phyloP scores from a whole-genome alignment of 306 rosid genomes.

The Lotus japonicus region DNA sequence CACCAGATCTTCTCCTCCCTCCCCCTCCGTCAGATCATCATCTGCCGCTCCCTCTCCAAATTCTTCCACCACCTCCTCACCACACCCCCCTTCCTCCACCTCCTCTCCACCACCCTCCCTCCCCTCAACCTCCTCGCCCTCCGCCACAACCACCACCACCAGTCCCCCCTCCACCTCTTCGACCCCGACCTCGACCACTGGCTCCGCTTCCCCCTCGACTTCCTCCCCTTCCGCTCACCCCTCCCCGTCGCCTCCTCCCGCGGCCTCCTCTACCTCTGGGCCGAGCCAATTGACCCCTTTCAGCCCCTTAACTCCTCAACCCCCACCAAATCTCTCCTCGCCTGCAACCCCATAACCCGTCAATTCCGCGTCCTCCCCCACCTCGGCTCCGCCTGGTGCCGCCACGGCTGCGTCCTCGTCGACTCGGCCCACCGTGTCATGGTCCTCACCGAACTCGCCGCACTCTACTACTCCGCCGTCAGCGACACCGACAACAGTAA shows the following conservation, averaged over 20 bases:
- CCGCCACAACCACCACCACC: conserved; percentile 43
- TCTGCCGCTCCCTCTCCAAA: conserved; percentile 74
- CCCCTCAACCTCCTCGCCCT: conserved; percentile 67
- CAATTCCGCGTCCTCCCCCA: conserved; percentile 64
- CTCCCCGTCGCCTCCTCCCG: conserved; percentile 84
- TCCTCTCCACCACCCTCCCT: conserved; percentile 41
- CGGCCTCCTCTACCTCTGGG: conserved; percentile 89
- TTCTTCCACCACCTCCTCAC: conserved; percentile 57
- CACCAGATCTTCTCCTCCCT: conserved; percentile 72
- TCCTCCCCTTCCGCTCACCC: conserved; percentile 67
- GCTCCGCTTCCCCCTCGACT: conserved; percentile 62
- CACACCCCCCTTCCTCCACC: conserved; percentile 47
- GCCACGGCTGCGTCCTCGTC: conserved; percentile 81
- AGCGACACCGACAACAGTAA: not conserved
- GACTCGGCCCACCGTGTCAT: conserved; percentile 61
- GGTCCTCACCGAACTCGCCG: conserved; percentile 84
- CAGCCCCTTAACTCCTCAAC: conserved; percentile 4
- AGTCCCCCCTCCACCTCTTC: conserved; percentile 46
- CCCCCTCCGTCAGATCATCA: conserved; percentile 68
- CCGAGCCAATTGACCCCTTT: conserved; percentile 31
- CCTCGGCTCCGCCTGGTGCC: conserved; percentile 93
- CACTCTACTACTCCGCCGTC: conserved; percentile 45
- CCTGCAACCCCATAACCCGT: conserved; percentile 74
- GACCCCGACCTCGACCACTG: conserved; percentile 52
- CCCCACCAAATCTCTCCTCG: conserved; percentile 46